These are phyloP conservation scores for Diaporthe velutina DNA, from an alignment of 2,329 filamentous ascomycete genomes.

Conservation along the genomic window DNA sequence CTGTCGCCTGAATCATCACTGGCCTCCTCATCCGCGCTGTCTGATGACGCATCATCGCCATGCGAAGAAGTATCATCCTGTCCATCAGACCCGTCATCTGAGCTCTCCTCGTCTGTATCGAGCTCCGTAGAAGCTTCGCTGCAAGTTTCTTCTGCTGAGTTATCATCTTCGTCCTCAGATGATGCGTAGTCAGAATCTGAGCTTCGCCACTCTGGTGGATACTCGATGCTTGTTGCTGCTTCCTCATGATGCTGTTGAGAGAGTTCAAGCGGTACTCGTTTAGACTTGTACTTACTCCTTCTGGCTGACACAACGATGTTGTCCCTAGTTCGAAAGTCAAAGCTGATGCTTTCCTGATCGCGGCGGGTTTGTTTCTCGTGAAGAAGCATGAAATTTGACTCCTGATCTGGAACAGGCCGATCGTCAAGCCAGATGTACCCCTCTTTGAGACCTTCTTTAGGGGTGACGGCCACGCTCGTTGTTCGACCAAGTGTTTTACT, in stretches of 20 bases:
- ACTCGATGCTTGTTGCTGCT: background rate
- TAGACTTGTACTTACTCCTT: background rate
- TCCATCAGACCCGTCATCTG: background rate
- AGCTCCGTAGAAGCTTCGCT: background rate
- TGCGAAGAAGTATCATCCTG: background rate
- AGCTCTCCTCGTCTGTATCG: background rate
- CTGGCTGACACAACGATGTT: background rate
- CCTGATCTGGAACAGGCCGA: background rate
- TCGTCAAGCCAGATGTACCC: background rate
- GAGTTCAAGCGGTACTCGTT: background rate
- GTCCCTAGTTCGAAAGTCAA: background rate
- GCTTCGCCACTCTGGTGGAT: background rate
- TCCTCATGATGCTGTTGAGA: background rate
- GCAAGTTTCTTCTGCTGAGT: background rate
- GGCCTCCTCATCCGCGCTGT: background rate
- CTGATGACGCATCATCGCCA: background rate
- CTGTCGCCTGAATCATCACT: background rate
- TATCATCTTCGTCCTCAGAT: background rate
- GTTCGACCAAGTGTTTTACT: background rate
- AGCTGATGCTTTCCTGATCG: background rate
- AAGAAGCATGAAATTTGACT: background rate
- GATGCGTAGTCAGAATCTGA: background rate
- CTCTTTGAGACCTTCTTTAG: background rate
- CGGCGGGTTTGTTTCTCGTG: background rate
- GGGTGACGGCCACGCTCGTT: background rate